Conservation (phyloP, 352 stramenopile genomes). For the Globisporangium solare region DNA sequence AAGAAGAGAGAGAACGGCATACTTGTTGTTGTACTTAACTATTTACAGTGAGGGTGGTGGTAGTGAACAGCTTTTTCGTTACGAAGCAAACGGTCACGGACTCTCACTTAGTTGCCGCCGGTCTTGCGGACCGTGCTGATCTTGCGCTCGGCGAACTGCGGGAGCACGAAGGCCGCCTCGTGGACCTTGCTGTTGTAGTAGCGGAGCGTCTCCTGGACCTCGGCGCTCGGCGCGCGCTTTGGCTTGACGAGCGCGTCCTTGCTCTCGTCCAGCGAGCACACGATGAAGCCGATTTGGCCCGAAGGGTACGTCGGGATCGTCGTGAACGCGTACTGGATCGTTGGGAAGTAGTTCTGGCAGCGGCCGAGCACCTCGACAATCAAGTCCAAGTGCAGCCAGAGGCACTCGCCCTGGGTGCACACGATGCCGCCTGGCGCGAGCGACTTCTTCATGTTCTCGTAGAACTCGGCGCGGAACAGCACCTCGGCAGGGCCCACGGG, state of each 20-base stretch:
- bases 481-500: constrained; percentile 93
- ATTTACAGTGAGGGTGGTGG: constrained; percentile 11
- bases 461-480: constrained; percentile 95
- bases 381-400: constrained; percentile 97
- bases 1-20: not conserved
- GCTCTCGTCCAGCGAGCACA: constrained; percentile 81
- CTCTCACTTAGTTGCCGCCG: constrained; percentile 5
- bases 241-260: constrained; percentile 51
- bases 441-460: constrained; percentile 91
- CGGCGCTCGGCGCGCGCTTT: constrained; percentile 52
- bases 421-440: constrained; percentile 85
- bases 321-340: constrained; percentile 98
- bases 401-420: constrained; percentile 95
- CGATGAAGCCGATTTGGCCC: constrained; percentile 98
- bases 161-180: constrained; percentile 95
- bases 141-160: constrained; percentile 90
- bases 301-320: constrained; percentile 99
- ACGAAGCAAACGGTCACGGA: not conserved
- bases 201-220: constrained; percentile 71
- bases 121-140: constrained; percentile 72
- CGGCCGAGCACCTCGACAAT: constrained; percentile 93
- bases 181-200: constrained; percentile 97
- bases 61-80: not conserved
- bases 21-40: not conserved
- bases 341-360: constrained; percentile 90